These are phyloP conservation scores for Yamadazyma ubonensis DNA, from an alignment of 805 yeast genomes.

Conservation along the genomic window DNA sequence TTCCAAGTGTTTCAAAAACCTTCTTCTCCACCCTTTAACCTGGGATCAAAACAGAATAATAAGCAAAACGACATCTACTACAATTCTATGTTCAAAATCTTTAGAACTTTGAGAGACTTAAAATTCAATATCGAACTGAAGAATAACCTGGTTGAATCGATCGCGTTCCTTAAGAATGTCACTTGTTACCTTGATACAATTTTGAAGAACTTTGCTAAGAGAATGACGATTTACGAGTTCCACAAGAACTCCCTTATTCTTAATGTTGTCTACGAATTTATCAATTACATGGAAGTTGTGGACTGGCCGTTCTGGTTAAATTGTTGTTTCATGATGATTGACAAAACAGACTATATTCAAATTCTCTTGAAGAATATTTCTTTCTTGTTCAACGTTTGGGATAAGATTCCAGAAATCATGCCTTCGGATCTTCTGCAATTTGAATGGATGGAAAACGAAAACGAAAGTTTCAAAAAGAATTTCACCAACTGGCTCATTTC, in stretches of 20 bases:
- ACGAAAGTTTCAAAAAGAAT: conserved; percentile 47
- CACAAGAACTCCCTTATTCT: conserved; percentile 39
- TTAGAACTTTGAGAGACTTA: conserved; percentile 39
- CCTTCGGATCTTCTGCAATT: neutral
- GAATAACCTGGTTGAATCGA: neutral
- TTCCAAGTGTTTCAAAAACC: conserved; percentile 4
- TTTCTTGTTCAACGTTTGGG: conserved; percentile 73
- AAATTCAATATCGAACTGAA: conserved; percentile 18
- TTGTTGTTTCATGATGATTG: conserved; percentile 57
- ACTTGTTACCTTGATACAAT: conserved; percentile 30
- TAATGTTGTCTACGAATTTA: conserved; percentile 40
- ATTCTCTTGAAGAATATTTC: conserved; percentile 63
- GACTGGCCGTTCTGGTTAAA: conserved; percentile 80
- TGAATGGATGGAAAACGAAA: conserved; percentile 40
- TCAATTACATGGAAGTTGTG: conserved; percentile 36
- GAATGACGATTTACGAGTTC: conserved; percentile 36
- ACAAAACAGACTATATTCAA: conserved; percentile 56
- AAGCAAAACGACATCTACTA: conserved; percentile 36
- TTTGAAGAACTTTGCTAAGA: conserved; percentile 33
- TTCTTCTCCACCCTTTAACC: neutral
- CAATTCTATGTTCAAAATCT: conserved; percentile 40
- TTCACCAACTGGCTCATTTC: conserved; percentile 56
- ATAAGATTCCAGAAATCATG: conserved; percentile 48
- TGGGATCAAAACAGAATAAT: neutral
- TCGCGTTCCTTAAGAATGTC: neutral